Percentiles rank a stretch among this genome's conserved stretches.
Conservation (phyloP, 805 yeast species). For the Ogataea thermomethanolica region DNA sequence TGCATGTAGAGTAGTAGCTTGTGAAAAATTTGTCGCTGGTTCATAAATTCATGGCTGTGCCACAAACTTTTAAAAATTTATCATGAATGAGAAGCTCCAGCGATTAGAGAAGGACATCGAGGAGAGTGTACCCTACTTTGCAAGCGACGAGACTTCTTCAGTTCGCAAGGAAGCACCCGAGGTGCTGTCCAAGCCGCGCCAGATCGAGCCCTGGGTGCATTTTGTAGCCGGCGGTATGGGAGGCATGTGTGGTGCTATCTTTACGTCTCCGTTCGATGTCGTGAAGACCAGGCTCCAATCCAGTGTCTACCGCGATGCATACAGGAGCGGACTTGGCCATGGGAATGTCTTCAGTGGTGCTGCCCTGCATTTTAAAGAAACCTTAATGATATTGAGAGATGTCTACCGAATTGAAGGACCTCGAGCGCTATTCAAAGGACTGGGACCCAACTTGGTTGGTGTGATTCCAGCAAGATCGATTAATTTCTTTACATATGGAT, state of each 20-base stretch:
- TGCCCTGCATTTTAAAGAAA: conserved; percentile 75
- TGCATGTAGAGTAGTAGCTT: background rate
- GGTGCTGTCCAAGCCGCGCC: conserved; percentile 3
- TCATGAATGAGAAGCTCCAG: conserved; percentile 11
- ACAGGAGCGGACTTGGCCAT: conserved; percentile 34
- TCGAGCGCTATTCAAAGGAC: conserved; percentile 84
- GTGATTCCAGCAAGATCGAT: conserved; percentile 97
- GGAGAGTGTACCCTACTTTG: conserved; percentile 58
- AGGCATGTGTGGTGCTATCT: conserved; percentile 96
- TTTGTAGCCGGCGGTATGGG: conserved; percentile 92
- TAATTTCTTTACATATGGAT: conserved; percentile 94
- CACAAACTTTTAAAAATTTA: conserved; percentile 2
- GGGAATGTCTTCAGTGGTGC: conserved; percentile 30
- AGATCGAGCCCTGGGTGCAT: conserved; percentile 63
- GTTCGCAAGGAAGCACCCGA: conserved; percentile 35
- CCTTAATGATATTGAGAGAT: conserved; percentile 63
- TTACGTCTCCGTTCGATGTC: conserved; percentile 93
- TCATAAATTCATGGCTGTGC: conserved; percentile 6
- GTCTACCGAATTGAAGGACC: conserved; percentile 78
- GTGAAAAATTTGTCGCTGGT: background rate
- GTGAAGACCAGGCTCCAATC: conserved; percentile 94
- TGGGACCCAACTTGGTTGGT: conserved; percentile 96
- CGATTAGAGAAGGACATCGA: conserved; percentile 44
- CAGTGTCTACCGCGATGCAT: conserved; percentile 65
- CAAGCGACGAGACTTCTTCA: conserved; percentile 71